Percentiles rank a stretch among this genome's conserved stretches.
Evolutionary conservation across 2,329 filamentous ascomycete species (phyloP).

Genomic region (Cercospora citrullina): DNA sequence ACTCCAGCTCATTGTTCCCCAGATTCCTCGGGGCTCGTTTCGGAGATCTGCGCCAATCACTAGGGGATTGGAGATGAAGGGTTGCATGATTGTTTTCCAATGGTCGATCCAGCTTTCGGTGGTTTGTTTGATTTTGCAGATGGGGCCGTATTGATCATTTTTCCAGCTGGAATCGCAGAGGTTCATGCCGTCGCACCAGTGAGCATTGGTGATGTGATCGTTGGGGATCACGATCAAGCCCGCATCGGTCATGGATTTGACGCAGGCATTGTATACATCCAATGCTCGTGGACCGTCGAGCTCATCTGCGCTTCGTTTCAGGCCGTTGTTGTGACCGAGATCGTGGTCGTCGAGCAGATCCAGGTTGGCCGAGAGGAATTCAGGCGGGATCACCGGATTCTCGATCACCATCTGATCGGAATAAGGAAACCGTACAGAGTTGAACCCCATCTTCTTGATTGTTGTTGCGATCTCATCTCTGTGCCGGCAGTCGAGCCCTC

Average conservation of each 20-base stretch:
- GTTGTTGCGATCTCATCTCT: conserved; percentile 60
- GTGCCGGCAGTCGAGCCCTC: conserved; percentile 64
- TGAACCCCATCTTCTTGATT: conserved; percentile 65
- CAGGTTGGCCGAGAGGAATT: conserved; percentile 58
- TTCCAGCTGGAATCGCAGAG: conserved; percentile 68
- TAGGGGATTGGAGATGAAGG: conserved; percentile 58
- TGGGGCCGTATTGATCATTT: conserved; percentile 61
- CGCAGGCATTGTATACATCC: conserved; percentile 62
- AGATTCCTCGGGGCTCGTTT: conserved; percentile 68
- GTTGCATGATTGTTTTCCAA: conserved; percentile 65
- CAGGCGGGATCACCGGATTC: conserved; percentile 57
- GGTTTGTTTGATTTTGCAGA: conserved; percentile 63
- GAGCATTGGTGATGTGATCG: conserved; percentile 68
- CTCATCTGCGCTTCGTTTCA: conserved; percentile 14
- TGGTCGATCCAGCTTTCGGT: conserved; percentile 66
- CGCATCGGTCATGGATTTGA: conserved; percentile 59
- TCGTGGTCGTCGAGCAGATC: conserved; percentile 51
- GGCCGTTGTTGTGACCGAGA: conserved; percentile 15
- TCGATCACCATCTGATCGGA: conserved; percentile 65
- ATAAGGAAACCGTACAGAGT: conserved; percentile 69
- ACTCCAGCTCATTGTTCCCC: conserved; percentile 68
- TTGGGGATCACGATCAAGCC: conserved; percentile 67
- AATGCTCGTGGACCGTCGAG: conserved; percentile 53
- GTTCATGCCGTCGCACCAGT: conserved; percentile 69
- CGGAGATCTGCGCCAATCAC: conserved; percentile 68